Evolutionary conservation across 2,329 filamentous ascomycete species (phyloP).

Genomic region (Arthrobotrys conoides): DNA sequence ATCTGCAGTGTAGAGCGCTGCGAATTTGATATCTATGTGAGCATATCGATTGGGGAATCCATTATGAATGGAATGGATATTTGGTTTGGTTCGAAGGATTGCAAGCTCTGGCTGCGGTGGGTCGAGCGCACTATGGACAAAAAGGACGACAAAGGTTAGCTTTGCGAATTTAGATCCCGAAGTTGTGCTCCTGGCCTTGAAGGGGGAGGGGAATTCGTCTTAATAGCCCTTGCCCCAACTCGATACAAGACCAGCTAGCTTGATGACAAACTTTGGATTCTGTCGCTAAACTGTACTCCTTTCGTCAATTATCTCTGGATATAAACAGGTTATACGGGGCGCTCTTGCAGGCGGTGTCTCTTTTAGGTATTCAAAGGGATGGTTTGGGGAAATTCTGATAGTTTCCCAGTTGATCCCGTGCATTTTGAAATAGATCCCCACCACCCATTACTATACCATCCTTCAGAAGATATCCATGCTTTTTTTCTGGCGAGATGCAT

Average conservation of each 20-base stretch:
- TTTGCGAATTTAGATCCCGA: background rate
- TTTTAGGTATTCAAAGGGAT: slow-evolving; percentile 33
- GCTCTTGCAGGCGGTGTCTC: slow-evolving; percentile 40
- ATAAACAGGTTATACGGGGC: slow-evolving; percentile 4
- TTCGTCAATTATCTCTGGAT: slow-evolving; percentile 25
- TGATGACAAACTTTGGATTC: background rate
- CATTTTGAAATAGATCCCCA: background rate
- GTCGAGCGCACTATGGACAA: slow-evolving; percentile 3
- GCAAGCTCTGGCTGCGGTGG: background rate
- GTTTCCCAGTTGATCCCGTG: background rate
- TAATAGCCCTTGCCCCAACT: slow-evolving; percentile 20
- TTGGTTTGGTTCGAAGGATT: background rate
- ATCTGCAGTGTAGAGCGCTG: background rate
- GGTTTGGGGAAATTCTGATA: slow-evolving; percentile 13
- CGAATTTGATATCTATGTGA: background rate
- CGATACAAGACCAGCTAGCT: slow-evolving; percentile 25
- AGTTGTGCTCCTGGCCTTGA: background rate
- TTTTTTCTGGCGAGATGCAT: slow-evolving; percentile 1
- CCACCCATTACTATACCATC: background rate
- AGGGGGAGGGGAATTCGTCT: no score
- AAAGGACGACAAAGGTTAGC: background rate
- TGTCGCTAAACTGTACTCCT: slow-evolving; percentile 13
- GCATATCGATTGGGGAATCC: background rate
- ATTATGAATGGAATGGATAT: background rate
- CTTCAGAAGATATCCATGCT: slow-evolving; percentile 16